These are phyloP conservation scores for Ballota nigra DNA, from an alignment of 257 asterid species.

Conservation along the genomic window DNA sequence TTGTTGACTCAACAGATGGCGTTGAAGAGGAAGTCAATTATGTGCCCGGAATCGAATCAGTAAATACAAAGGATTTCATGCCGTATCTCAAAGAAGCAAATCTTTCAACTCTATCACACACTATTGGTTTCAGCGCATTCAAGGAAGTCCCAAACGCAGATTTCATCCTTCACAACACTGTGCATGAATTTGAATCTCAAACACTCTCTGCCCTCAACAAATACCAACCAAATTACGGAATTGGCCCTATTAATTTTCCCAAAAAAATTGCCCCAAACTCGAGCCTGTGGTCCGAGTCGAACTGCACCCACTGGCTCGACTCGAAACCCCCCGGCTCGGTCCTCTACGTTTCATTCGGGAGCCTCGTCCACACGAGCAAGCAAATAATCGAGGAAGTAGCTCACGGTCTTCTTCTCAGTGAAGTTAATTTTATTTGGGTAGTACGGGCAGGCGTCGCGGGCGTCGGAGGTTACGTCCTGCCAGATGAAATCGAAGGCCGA, in stretches of 20 bases:
- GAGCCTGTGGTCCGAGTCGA: constrained; percentile 37
- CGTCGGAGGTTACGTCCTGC: constrained; percentile 15
- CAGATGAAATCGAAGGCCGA: constrained; percentile 15
- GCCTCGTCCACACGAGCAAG: constrained; percentile 31
- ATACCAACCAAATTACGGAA: constrained; percentile 32
- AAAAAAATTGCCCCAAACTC: neutral
- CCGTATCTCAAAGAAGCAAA: constrained; percentile 34
- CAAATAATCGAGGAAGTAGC: constrained; percentile 43
- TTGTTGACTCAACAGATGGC: constrained; percentile 25
- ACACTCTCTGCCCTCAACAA: constrained; percentile 32
- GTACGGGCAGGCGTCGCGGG: constrained; percentile 40
- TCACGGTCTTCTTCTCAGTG: constrained; percentile 45
- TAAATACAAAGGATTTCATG: constrained; percentile 47
- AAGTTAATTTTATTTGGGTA: constrained; percentile 60
- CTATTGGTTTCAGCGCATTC: constrained; percentile 31
- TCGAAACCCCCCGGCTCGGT: constrained; percentile 49
- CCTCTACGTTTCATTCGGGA: constrained; percentile 60
- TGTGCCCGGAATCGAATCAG: constrained; percentile 46
- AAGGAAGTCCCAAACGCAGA: constrained; percentile 40
- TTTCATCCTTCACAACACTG: constrained; percentile 48
- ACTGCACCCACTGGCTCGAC: constrained; percentile 51
- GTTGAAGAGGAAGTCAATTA: constrained; percentile 39
- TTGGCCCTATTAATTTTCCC: constrained; percentile 38
- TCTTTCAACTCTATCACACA: constrained; percentile 11
- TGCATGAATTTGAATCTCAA: constrained; percentile 46